Evolutionary conservation across 495 filamentous ascomycete genomes (phyloP).

Genomic region (Penicillium pancosmium): DNA sequence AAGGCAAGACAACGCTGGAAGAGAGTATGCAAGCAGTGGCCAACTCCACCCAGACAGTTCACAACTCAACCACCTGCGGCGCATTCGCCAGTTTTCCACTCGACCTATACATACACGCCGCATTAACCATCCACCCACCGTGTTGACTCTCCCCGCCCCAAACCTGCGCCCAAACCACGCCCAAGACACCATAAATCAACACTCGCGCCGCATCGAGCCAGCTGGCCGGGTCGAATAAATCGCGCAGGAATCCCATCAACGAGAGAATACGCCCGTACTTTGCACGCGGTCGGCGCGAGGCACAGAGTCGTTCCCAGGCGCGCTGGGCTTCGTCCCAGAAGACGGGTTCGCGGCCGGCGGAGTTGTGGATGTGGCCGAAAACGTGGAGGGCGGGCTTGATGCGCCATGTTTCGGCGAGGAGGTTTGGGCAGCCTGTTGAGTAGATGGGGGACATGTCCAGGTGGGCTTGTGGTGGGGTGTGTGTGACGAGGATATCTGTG

Average conservation of each 20-base stretch:
- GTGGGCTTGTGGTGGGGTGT: conserved; percentile 71
- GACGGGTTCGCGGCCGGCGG: conserved; percentile 61
- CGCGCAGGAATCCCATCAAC: conserved; percentile 50
- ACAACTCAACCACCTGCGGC: conserved; percentile 61
- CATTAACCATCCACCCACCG: conserved; percentile 73
- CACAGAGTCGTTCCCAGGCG: conserved; percentile 67
- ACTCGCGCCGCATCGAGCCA: conserved; percentile 68
- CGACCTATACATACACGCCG: conserved; percentile 69
- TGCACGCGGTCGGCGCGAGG: conserved; percentile 34
- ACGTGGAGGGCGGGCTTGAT: conserved; percentile 80
- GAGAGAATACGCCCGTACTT: conserved; percentile 24
- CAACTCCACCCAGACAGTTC: neutral
- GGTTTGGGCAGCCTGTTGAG: conserved; percentile 71
- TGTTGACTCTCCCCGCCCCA: conserved; percentile 63
- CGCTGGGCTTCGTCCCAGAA: conserved; percentile 79
- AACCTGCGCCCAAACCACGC: conserved; percentile 69
- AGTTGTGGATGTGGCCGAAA: conserved; percentile 85
- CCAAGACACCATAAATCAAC: conserved; percentile 61
- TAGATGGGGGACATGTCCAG: conserved; percentile 63
- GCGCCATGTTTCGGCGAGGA: conserved; percentile 77
- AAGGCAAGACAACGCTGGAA: neutral
- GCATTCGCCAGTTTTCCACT: conserved; percentile 66
- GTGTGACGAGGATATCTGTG: conserved; percentile 84
- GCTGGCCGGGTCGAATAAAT: conserved; percentile 51
- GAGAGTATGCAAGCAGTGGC: neutral